Evolutionary conservation across 139 green algal genomes (phyloP).

Genomic region (Microglena sp.): DNA sequence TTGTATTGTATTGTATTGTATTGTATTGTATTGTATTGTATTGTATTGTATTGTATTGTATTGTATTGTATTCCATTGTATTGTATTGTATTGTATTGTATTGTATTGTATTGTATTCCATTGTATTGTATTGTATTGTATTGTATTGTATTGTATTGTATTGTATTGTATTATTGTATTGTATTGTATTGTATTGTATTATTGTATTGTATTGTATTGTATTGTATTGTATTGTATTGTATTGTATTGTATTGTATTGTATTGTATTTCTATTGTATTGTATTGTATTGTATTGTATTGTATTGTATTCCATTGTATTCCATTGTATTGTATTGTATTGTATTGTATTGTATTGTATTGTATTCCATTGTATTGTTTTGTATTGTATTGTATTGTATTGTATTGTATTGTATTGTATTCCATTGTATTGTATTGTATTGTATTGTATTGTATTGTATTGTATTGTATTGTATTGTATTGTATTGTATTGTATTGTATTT

Average conservation of each 20-base stretch:
- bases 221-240: constrained; percentile 5
- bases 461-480: constrained; percentile 5
- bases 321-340: constrained; percentile 4
- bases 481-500: constrained; percentile 5
- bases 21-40: constrained; percentile 5
- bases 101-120: constrained; percentile 3
- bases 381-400: constrained; percentile 5
- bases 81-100: constrained; percentile 5
- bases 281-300: constrained; percentile 5
- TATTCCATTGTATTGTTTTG: constrained; percentile 1
- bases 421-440: constrained; percentile 4
- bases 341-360: constrained; percentile 5
- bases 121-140: constrained; percentile 5
- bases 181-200: no score
- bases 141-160: constrained; percentile 5
- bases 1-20: constrained; percentile 5
- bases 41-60: constrained; percentile 5
- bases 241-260: constrained; percentile 5
- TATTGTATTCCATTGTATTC: constrained; percentile 1
- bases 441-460: constrained; percentile 5
- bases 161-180: constrained; percentile 5
- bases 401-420: constrained; percentile 4
- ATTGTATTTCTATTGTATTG: constrained; percentile 4
- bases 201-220: constrained; percentile 5
- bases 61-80: constrained; percentile 3